Base-by-base conservation (phyloP, 768 basidiomycete species). In the Trametes villosa region DNA sequence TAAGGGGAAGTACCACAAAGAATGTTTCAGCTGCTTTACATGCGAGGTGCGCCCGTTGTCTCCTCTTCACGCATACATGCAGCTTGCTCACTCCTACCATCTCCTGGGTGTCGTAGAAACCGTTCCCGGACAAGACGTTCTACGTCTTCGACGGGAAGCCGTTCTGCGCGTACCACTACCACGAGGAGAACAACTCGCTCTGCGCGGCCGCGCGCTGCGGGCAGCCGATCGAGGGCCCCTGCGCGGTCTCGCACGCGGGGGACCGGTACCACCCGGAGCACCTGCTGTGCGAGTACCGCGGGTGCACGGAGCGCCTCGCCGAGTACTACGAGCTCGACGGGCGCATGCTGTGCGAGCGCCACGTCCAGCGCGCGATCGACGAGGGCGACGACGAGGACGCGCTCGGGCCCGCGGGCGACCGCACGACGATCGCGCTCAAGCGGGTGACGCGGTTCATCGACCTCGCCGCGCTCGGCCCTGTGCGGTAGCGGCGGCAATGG, bases 281-380 rank as follows among this genome's bases (percentile, higher is more conserved):
- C 71, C 82, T 97, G 69, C 77, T 85, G 27, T 97, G 95, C 74
- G 93, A 96, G 75, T 83, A 86, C 67, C 78, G 81, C 56, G 62
- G 71, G 29, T 78, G 89, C 77, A 76, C 74, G 58, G 84, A 83
- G 76, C 80, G 75, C 55, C 75, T 89, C 64, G 86, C 81, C 62
- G 91, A 96, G 70, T 97, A 97, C 69, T 97, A 89, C 86, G 94
- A 96, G 72, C 81, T 94, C 6, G 92, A 91, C 66, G 86, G 88
- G 26, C 77, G 84, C 75, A 92, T 92, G 87, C 76, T 93, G 56
- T 96, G 95, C 71, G 94, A 96, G 76, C 77, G 81, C 59, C 95
- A 96, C 73, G 89, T 89, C 53, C 60, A 56, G 63, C 71, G 44
- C 61, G 72, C 47, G 53, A 70, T 66, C 60, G 65, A 58, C 50